Evolutionary conservation across 257 asterid genomes (phyloP), one percentile per base, ranked within the genome.

Genomic region (Coffea canephora): DNA sequence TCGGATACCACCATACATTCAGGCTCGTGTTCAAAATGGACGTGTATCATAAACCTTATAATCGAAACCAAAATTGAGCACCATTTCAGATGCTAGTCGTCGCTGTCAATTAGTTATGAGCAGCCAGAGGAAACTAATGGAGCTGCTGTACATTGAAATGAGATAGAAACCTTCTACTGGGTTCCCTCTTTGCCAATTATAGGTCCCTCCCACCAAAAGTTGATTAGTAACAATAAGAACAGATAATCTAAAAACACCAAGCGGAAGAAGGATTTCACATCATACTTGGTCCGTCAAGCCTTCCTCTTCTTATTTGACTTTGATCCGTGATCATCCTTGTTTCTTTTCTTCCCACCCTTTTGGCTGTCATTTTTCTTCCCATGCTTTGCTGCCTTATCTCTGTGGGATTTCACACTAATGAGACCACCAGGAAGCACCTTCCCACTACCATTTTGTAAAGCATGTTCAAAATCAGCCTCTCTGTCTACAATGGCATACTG

Each of bases 391-490:
- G 31, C 75, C 80, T 80, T 88, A 61, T 3, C 65, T 86, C 77
- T 83, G 45, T 74, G 82, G 6, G 98, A 93, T 83, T 95, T 95
- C 49, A 95, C 78, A 71, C 96, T 95, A 57, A 95, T 43, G 45
- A 89, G 18, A 73, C 94, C 87, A 46, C 98, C 91, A 0, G 92
- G 71, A 19, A 45, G 70, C 18, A 86, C 83, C 85, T 89, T 91
- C 54, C 84, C 89, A 77, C 86, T 69, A 3, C 91, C 87, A 75
- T 80, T 89, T 78, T 88, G 93, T 88, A 95, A 77, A 72, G 98
- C 99, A 69, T 81, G 86, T 83, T 92, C 95, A 64, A 95, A 88
- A 72, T 91, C 96, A 64, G 87, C 92, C 54, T 90, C 97, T 81
- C 85, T 84, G 83, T 92, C 97, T 12, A 79, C 87, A 25, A 95